A percentile compares a stretch with the other conserved stretches of the same genome.
Evolutionary conservation across 2,329 filamentous ascomycete species (phyloP).

Genomic region (Coleophoma cylindrospora): DNA sequence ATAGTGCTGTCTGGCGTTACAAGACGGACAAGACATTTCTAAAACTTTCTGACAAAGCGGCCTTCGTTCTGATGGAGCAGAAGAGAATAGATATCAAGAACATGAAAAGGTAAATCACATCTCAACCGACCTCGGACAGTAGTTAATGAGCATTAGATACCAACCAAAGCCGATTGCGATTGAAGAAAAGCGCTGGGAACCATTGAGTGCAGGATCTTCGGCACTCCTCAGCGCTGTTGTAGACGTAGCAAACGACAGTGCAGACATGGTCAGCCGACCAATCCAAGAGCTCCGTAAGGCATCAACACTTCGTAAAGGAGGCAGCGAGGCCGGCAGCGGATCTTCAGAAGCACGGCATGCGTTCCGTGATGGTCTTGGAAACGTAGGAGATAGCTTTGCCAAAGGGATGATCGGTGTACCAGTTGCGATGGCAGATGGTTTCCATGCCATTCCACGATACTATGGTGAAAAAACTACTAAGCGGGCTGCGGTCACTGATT

Average conservation of each 20-base stretch:
- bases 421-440: constrained; percentile 43
- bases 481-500: constrained; percentile 72
- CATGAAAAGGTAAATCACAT: constrained; percentile 31
- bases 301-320: background rate
- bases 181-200: constrained; percentile 27
- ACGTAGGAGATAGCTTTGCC: constrained; percentile 30
- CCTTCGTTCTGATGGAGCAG: constrained; percentile 44
- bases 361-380: constrained; percentile 22
- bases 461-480: constrained; percentile 72
- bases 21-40: constrained; percentile 25
- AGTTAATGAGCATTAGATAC: background rate
- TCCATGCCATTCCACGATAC: constrained; percentile 46
- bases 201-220: constrained; percentile 16
- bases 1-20: constrained; percentile 44
- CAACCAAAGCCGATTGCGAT: constrained; percentile 13
- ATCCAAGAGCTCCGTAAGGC: background rate
- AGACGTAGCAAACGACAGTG: background rate
- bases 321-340: background rate
- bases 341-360: constrained; percentile 1
- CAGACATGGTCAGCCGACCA: background rate
- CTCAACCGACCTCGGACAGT: background rate
- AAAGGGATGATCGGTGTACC: constrained; percentile 39
- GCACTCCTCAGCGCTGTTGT: background rate
- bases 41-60: constrained; percentile 45
- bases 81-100: constrained; percentile 45